These are phyloP conservation scores for Lasiosphaeria miniovina DNA, from an alignment of 495 filamentous ascomycete species.

Conservation along the genomic window DNA sequence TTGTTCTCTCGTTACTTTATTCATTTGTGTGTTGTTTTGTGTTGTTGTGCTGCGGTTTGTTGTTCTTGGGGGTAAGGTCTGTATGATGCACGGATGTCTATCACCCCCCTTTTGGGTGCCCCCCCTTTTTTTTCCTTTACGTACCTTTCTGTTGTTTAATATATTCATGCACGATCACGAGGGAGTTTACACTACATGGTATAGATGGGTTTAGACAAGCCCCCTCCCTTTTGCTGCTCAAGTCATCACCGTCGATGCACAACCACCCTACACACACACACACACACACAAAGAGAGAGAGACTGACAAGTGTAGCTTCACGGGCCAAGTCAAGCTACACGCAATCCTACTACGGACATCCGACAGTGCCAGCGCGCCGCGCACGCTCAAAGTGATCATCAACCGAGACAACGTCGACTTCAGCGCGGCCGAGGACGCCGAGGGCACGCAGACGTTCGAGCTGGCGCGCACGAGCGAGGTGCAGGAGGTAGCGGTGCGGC, in stretches of 20 bases:
- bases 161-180: too few species aligned
- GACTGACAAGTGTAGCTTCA: conserved; percentile 60
- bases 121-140: conserved; percentile 9
- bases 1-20: conserved; percentile 11
- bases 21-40: background rate
- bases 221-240: too few species aligned
- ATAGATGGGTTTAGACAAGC: too few species aligned
- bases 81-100: too few species aligned
- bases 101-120: too few species aligned
- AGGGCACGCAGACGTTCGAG: conserved; percentile 72
- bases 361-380: conserved; percentile 65
- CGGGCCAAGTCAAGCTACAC: conserved; percentile 88
- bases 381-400: conserved; percentile 76
- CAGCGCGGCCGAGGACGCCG: conserved; percentile 60
- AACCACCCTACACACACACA: too few species aligned
- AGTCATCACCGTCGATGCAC: too few species aligned
- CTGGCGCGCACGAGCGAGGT: conserved; percentile 76
- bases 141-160: background rate
- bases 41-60: conserved; percentile 6
- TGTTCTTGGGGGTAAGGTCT: conserved; percentile 16
- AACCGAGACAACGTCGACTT: conserved; percentile 91
- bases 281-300: too few species aligned
- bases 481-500: conserved; percentile 75
- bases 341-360: conserved; percentile 80
- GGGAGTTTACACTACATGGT: too few species aligned